A percentile compares a stretch with the other conserved stretches of the same genome.
phyloP scores from a whole-genome alignment of 768 basidiomycete genomes.

The Suillus subluteus region DNA sequence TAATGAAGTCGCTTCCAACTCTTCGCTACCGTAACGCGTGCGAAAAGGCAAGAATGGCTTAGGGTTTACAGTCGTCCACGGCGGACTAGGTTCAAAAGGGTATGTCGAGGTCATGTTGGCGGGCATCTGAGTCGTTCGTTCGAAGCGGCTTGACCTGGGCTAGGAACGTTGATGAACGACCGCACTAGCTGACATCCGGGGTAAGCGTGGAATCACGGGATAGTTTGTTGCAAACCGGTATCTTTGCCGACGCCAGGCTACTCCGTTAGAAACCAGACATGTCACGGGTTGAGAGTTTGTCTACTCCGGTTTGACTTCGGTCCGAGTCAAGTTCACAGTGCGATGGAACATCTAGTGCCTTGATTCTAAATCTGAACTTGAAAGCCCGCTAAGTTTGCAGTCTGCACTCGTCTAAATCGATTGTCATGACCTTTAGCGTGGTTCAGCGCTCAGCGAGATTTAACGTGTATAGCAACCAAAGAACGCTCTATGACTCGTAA shows the following conservation, averaged over 20 bases:
- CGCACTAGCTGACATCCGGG: not conserved
- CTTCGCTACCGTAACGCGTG: conserved; percentile 14
- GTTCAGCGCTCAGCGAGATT: no score
- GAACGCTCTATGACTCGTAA: not conserved
- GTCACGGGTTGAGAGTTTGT: not conserved
- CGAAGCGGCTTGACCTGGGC: not conserved
- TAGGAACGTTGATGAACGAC: not conserved
- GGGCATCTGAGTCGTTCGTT: not conserved
- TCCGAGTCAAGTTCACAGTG: not conserved
- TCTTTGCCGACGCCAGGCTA: not conserved
- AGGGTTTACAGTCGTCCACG: conserved; percentile 27
- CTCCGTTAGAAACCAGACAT: not conserved
- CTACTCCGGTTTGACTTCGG: not conserved
- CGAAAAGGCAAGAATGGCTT: conserved; percentile 23
- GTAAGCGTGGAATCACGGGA: not conserved
- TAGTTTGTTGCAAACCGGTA: not conserved
- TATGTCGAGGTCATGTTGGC: conserved; percentile 16
- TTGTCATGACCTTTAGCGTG: not conserved
- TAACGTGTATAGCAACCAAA: not conserved
- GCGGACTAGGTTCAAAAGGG: conserved; percentile 23
- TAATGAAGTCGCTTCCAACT: conserved; percentile 17
- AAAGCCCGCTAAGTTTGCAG: not conserved
- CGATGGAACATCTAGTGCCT: not conserved
- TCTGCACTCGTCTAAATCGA: not conserved
- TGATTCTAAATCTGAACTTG: not conserved